Base-by-base conservation (phyloP, 495 filamentous ascomycete genomes). In the Hypomontagnella submonticulosa region DNA sequence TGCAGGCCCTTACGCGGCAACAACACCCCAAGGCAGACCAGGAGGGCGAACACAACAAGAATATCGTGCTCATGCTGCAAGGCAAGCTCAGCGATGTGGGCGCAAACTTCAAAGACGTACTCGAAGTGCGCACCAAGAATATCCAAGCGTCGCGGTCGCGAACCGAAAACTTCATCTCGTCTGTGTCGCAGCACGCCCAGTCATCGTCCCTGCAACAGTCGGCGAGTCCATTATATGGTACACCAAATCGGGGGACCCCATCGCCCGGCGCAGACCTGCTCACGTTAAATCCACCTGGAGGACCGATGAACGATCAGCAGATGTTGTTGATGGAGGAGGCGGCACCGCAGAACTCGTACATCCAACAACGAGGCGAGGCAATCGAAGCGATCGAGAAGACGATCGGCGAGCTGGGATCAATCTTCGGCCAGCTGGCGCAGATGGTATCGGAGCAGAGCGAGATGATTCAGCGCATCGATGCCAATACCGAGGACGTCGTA, bases 381-480 rank as follows among this genome's bases (percentile, higher is more conserved):
- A 98, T 99, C 67, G 95, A 97, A 73, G 90, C 92, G 8, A 99
- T 99, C 54, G 95, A 99, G 76, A 87, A 90, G 49, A 99, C 95
- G 4, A 99, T 99, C 67, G 89, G 83, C 61, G 95, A 99, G 75
- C 82, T 99, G 1, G 95, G 95, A 8, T 91, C 93, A 1, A 97
- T 99, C 30, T 99, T 99, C 70, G 93, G 94, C 1, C 95, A 99
- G 75, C 78, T 99, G n/a, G 93, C 95, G 32, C 86, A 90, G 72
- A 97, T 99, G 96, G 95, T 99, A 40, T 91, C 89, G 65, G 96
- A 98, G 75, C 95, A 99, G 76, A 91, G 90, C 52, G 95, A 97
- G 74, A 96, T 94, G 89, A 93, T 96, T 44, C 89, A 90, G 75
- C 84, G 92, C 27, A 96, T 96, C 62, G 95, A 99, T 70, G 93